phyloP scores from a whole-genome alignment of 148 eudicot genomes.

The Rhododendron vialii region DNA sequence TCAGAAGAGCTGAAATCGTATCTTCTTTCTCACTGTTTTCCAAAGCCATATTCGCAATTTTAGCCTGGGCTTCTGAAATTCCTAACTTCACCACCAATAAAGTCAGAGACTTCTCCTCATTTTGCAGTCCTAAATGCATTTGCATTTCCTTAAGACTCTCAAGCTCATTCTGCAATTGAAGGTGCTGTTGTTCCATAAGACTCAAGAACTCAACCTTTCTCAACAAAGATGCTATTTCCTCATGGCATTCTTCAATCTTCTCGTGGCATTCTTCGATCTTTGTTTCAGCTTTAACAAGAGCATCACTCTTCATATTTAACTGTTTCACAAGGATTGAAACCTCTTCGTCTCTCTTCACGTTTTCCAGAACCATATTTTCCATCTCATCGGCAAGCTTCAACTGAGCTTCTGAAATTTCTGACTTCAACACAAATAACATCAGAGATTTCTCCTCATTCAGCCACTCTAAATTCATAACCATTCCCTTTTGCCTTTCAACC shows the following conservation, averaged over 20 bases:
- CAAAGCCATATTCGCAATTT: conserved; percentile 14
- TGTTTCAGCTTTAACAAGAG: conserved; percentile 20
- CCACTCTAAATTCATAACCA: conserved; percentile 40
- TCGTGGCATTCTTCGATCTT: neutral
- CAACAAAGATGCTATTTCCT: conserved; percentile 20
- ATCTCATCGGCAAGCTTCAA: conserved; percentile 9
- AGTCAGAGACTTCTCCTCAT: conserved; percentile 62
- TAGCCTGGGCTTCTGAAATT: conserved; percentile 22
- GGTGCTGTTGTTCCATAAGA: conserved; percentile 23
- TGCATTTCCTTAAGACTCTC: conserved; percentile 41
- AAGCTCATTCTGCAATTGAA: conserved; percentile 34
- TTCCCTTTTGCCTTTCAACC: neutral
- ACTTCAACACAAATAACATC: conserved; percentile 45
- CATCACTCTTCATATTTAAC: conserved; percentile 35
- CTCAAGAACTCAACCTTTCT: conserved; percentile 18
- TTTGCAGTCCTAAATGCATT: conserved; percentile 52
- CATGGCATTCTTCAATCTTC: conserved; percentile 18
- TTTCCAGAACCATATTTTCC: conserved; percentile 16
- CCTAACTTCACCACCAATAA: conserved; percentile 47
- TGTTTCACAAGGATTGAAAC: conserved; percentile 30
- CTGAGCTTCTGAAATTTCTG: conserved; percentile 33
- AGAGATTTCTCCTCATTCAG: conserved; percentile 67
- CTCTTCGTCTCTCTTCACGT: conserved; percentile 20
- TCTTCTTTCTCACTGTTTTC: conserved; percentile 22
- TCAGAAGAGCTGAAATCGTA: conserved; percentile 21